Percentiles rank a stretch among this genome's conserved stretches.
Evolutionary conservation across 805 yeast genomes (phyloP).

Genomic region (Zygotorulaspora florentina): DNA sequence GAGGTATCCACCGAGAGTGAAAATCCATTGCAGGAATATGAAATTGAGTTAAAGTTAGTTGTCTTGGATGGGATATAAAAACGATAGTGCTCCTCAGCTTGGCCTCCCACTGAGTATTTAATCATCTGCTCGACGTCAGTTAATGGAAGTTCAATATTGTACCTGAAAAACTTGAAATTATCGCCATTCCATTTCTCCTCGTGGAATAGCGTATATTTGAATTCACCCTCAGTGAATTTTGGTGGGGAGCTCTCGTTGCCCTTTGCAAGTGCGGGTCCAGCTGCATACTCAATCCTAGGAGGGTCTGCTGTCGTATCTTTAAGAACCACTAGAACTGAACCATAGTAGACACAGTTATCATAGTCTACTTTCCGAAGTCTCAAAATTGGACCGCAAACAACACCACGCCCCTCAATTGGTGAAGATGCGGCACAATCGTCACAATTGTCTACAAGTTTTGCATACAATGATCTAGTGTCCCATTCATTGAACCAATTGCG

Average conservation of each 20-base stretch:
- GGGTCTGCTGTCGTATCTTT: constrained; percentile 40
- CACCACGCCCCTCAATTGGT: constrained; percentile 24
- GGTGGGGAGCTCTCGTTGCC: neutral
- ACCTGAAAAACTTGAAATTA: constrained; percentile 64
- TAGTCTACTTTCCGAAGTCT: constrained; percentile 64
- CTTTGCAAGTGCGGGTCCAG: constrained; percentile 12
- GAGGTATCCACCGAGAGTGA: constrained; percentile 66
- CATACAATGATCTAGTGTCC: constrained; percentile 24
- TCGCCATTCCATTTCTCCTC: constrained; percentile 28
- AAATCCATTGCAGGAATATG: constrained; percentile 89
- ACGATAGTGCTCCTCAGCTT: constrained; percentile 43
- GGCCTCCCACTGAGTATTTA: constrained; percentile 54
- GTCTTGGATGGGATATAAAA: constrained; percentile 63
- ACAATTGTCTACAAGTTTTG: constrained; percentile 19
- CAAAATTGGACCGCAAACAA: constrained; percentile 70
- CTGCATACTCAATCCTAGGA: constrained; percentile 18
- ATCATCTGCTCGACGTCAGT: constrained; percentile 53
- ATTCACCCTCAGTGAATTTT: constrained; percentile 37
- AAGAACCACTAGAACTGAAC: constrained; percentile 58
- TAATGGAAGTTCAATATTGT: constrained; percentile 49
- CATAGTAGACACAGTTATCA: constrained; percentile 53
- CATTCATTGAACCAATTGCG: constrained; percentile 27
- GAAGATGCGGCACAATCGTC: constrained; percentile 21
- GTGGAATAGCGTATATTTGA: constrained; percentile 44
- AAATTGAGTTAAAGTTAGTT: constrained; percentile 75